A percentile compares a stretch with the other conserved stretches of the same genome.
Conservation (phyloP, 768 basidiomycete species). For the Suillus occidentalis region DNA sequence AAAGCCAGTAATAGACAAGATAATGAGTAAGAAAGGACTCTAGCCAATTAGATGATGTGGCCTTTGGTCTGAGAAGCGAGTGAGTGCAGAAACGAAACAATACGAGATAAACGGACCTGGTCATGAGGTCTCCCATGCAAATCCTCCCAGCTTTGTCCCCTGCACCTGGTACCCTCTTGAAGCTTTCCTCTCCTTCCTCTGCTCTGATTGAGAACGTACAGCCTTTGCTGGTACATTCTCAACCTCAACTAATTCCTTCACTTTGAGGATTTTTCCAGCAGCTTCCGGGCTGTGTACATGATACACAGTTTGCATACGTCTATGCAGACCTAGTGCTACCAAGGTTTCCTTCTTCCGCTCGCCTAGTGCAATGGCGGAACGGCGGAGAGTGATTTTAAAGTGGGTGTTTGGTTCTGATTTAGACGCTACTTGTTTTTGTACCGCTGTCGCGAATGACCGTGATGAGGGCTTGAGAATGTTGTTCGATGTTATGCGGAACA, state of each 20-base stretch:
- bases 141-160: conserved; percentile 31
- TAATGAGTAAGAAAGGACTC: background rate
- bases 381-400: conserved; percentile 85
- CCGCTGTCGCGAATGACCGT: conserved; percentile 13
- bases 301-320: conserved; percentile 84
- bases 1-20: background rate
- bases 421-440: background rate
- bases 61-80: background rate
- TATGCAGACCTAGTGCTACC: conserved; percentile 78
- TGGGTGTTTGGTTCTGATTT: conserved; percentile 53
- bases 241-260: conserved; percentile 91
- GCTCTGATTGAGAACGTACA: conserved; percentile 71
- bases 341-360: conserved; percentile 71
- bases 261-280: conserved; percentile 82
- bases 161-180: conserved; percentile 65
- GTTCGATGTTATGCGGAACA: conserved; percentile 9
- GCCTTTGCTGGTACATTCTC: conserved; percentile 72
- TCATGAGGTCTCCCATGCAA: conserved; percentile 9
- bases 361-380: conserved; percentile 84
- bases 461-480: conserved; percentile 9
- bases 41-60: background rate
- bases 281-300: conserved; percentile 69
- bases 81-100: background rate
- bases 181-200: conserved; percentile 65
- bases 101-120: background rate